Evolutionary conservation across 140 eudicot genomes (phyloP).

Genomic region (Cichorium intybus): DNA sequence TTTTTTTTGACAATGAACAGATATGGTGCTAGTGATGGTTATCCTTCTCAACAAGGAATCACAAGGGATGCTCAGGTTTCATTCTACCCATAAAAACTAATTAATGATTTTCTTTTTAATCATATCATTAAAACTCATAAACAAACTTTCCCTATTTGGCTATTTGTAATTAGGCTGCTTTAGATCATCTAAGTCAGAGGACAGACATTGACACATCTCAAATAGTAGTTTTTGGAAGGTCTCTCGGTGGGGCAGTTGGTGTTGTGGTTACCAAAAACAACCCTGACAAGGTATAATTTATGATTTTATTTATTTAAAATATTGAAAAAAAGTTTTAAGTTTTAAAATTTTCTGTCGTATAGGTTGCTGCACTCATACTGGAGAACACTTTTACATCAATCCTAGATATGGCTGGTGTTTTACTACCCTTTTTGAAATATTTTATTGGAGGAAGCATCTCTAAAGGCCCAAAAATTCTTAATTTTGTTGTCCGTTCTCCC

Average conservation of each 20-base stretch:
- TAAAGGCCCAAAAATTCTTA: constrained; percentile 73
- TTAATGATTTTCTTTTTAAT: not conserved
- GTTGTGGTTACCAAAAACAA: constrained; percentile 66
- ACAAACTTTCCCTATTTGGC: too few species aligned
- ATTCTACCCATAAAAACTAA: not conserved
- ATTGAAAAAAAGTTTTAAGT: not conserved
- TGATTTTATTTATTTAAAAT: too few species aligned
- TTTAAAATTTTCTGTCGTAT: not conserved
- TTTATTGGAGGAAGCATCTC: constrained; percentile 75
- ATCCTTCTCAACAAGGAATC: constrained; percentile 91
- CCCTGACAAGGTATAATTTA: constrained; percentile 78
- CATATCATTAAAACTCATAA: not conserved
- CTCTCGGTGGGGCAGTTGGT: constrained; percentile 98
- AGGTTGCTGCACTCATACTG: constrained; percentile 79
- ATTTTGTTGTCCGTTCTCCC: constrained; percentile 78
- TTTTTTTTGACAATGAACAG: not conserved
- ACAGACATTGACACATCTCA: constrained; percentile 86
- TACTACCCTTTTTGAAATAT: constrained; percentile 83
- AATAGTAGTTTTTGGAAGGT: constrained; percentile 87
- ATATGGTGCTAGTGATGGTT: constrained; percentile 92
- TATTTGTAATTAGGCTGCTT: constrained; percentile 68
- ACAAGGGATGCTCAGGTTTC: constrained; percentile 91
- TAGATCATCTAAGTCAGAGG: constrained; percentile 84
- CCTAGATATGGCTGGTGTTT: constrained; percentile 96
- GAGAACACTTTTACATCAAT: constrained; percentile 98